A percentile compares a stretch with the other conserved stretches of the same genome.
These are phyloP conservation scores for Onygenales sp. DNA, from an alignment of 2,329 filamentous ascomycete species.

Conservation along the genomic window DNA sequence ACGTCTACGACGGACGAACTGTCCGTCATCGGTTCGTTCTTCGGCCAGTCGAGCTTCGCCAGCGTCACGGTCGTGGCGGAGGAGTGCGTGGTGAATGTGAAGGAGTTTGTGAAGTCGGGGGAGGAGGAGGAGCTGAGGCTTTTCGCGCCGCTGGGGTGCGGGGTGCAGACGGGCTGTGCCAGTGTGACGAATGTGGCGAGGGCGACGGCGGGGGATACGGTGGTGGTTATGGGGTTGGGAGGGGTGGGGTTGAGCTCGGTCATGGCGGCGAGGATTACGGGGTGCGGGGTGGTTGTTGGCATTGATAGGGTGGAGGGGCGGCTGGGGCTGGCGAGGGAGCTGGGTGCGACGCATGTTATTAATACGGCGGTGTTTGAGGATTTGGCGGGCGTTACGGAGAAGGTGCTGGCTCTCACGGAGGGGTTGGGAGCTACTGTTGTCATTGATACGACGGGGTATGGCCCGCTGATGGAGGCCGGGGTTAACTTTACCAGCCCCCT, in stretches of 20 bases:
- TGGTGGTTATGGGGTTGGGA: conserved; percentile 23
- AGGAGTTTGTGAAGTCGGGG: conserved; percentile 11
- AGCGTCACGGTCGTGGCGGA: conserved; percentile 20
- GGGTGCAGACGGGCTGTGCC: conserved; percentile 22
- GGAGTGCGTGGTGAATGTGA: conserved; percentile 18
- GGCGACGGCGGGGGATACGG: conserved; percentile 10
- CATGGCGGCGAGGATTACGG: conserved; percentile 21
- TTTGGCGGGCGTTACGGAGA: conserved; percentile 7
- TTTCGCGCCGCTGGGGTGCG: conserved; percentile 23
- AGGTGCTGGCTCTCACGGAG: background rate
- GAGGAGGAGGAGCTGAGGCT: conserved; percentile 13
- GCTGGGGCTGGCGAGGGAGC: conserved; percentile 14
- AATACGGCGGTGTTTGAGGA: conserved; percentile 5
- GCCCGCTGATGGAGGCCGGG: conserved; percentile 14
- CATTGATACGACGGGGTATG: conserved; percentile 15
- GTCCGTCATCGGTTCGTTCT: conserved; percentile 20
- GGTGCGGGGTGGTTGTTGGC: conserved; percentile 16
- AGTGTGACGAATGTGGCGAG: conserved; percentile 17
- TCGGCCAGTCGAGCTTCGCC: conserved; percentile 31
- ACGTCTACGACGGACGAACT: conserved; percentile 1
- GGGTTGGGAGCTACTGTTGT: conserved; percentile 10
- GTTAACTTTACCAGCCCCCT: conserved; percentile 2
- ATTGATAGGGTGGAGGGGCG: conserved; percentile 16
- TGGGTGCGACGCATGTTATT: conserved; percentile 20
- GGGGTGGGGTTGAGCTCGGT: conserved; percentile 24